Percentiles rank a stretch among this genome's conserved stretches.
These are phyloP conservation scores for Datura wrightii DNA, from an alignment of 257 asterid genomes.

Conservation along the genomic window DNA sequence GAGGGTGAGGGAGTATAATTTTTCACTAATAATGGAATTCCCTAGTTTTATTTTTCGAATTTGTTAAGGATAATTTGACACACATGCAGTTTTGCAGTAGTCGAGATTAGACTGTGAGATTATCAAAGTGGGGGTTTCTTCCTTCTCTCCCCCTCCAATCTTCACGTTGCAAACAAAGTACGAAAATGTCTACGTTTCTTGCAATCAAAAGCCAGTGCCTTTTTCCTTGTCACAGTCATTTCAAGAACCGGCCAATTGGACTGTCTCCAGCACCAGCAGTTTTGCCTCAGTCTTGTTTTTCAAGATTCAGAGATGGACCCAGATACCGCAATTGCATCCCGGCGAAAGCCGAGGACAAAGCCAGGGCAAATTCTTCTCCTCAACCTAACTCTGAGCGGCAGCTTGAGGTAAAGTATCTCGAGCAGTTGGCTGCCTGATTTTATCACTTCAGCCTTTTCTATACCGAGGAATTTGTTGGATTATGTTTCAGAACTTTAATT, in stretches of 20 bases:
- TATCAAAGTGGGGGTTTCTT: not conserved
- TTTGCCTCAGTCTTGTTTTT: not conserved
- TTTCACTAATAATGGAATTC: not conserved
- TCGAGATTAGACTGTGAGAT: not conserved
- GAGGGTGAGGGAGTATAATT: too few relatives aligned
- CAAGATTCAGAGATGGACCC: slow-evolving; percentile 24
- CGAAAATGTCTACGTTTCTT: not conserved
- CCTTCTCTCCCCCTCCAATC: slow-evolving; percentile 11
- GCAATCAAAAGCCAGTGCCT: not conserved
- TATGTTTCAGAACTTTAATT: not conserved
- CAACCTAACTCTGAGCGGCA: not conserved
- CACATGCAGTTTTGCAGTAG: not conserved
- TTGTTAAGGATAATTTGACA: not conserved
- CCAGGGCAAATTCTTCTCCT: not conserved
- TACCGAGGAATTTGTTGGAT: not conserved
- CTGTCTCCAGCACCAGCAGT: not conserved
- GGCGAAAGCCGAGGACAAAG: slow-evolving; percentile 26
- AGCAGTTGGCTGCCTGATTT: not conserved
- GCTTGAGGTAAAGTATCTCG: slow-evolving; percentile 24
- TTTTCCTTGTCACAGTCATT: slow-evolving; percentile 12
- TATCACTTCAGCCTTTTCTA: not conserved
- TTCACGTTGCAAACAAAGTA: not conserved
- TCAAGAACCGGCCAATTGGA: slow-evolving; percentile 9
- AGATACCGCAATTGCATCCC: slow-evolving; percentile 21
- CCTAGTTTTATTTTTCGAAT: not conserved